These are phyloP conservation scores for Colletotrichum costaricense DNA, from an alignment of 2,329 filamentous ascomycete species.

Conservation along the genomic window DNA sequence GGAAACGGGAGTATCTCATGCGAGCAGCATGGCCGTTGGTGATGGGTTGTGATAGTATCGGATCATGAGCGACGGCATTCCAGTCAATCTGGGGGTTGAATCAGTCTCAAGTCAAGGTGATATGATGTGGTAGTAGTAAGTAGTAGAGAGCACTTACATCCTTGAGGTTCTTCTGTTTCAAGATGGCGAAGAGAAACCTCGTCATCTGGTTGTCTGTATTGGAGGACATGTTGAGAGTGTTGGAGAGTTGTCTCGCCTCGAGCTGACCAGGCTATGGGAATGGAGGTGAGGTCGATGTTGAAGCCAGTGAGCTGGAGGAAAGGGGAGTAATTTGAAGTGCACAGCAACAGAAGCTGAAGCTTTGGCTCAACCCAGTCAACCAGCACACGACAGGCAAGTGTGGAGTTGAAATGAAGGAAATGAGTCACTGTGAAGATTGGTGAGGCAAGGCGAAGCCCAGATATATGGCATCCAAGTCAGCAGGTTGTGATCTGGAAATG, in stretches of 20 bases:
- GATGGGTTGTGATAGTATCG: constrained; percentile 64
- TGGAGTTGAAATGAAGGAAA: constrained; percentile 45
- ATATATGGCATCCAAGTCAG: constrained; percentile 49
- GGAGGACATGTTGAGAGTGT: constrained; percentile 57
- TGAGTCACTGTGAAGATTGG: constrained; percentile 57
- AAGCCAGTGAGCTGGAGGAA: constrained; percentile 30
- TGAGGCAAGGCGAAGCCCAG: constrained; percentile 50
- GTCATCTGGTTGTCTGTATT: constrained; percentile 68
- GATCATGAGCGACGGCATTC: constrained; percentile 66
- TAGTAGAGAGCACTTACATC: constrained; percentile 59
- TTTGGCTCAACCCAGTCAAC: constrained; percentile 25
- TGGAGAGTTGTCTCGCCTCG: background rate
- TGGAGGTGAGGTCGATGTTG: constrained; percentile 10
- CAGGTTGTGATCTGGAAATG: constrained; percentile 31
- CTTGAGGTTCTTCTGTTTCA: constrained; percentile 70
- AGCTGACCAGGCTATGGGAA: constrained; percentile 13
- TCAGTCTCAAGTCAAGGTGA: constrained; percentile 39
- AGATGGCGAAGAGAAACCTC: constrained; percentile 68
- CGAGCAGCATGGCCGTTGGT: constrained; percentile 71
- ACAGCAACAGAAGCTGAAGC: constrained; percentile 31
- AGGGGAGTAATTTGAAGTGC: constrained; percentile 43
- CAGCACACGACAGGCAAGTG: constrained; percentile 31
- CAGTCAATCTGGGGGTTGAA: constrained; percentile 64
- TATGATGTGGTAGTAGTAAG: background rate
- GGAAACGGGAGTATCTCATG: constrained; percentile 69